phyloP scores from a whole-genome alignment of 2,329 filamentous ascomycete species.

The Microsporum ferrugineum region DNA sequence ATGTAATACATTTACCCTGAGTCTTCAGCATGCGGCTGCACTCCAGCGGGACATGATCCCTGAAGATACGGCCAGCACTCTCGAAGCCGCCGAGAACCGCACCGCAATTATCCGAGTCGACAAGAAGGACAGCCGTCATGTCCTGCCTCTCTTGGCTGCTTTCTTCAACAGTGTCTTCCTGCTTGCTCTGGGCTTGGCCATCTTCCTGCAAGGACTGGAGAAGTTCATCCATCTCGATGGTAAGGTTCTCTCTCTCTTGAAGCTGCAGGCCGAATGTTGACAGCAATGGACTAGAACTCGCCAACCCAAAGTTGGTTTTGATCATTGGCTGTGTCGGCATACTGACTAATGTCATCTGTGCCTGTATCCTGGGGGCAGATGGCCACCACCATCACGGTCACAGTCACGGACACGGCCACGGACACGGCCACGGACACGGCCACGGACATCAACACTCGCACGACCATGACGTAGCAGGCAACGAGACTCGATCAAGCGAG shows the following conservation, averaged over 20 bases:
- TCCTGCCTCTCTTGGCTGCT: conserved; percentile 10
- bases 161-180: conserved; percentile 75
- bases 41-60: not conserved
- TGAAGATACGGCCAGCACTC: not conserved
- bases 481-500: not conserved
- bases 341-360: conserved; percentile 55
- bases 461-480: not conserved
- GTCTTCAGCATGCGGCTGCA: not conserved
- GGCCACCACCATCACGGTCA: conserved; percentile 19
- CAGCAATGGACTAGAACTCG: conserved; percentile 38
- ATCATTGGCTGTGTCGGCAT: conserved; percentile 60
- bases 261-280: conserved; percentile 12
- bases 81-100: not conserved
- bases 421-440: not conserved
- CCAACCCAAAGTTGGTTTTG: conserved; percentile 55
- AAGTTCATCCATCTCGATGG: conserved; percentile 50
- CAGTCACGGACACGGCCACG: conserved; percentile 16
- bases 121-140: not conserved
- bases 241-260: conserved; percentile 25
- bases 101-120: conserved; percentile 1
- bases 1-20: too few relatives aligned
- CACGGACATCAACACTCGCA: not conserved
- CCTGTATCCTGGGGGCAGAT: conserved; percentile 52
- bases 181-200: conserved; percentile 58
- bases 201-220: conserved; percentile 62